These are phyloP conservation scores for Pilatotrama ljubarskyi DNA, from an alignment of 768 basidiomycete genomes.

Conservation along the genomic window DNA sequence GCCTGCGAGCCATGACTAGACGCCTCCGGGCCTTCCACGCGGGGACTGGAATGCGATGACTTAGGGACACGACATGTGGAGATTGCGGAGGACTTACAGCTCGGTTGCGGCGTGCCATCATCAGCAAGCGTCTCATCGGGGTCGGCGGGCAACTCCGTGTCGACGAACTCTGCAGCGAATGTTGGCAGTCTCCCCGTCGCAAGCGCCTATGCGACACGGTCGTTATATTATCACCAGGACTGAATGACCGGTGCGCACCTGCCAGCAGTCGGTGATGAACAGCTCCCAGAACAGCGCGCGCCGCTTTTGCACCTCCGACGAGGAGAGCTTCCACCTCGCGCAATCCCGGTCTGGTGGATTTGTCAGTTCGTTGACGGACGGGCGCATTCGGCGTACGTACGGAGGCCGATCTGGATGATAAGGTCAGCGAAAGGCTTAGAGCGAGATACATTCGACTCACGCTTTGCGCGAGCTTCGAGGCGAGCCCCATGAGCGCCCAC, in stretches of 20 bases:
- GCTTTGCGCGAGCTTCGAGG: constrained; percentile 60
- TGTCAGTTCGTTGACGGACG: too few species aligned
- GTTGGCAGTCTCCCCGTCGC: constrained; percentile 43
- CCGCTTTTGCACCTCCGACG: constrained; percentile 62
- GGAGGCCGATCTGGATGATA: constrained; percentile 41
- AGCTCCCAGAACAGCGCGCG: constrained; percentile 73
- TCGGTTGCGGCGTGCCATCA: constrained; percentile 52
- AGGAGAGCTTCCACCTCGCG: constrained; percentile 64
- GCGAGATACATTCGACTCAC: constrained; percentile 38
- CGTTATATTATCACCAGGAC: too few species aligned
- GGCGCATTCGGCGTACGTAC: constrained; percentile 39
- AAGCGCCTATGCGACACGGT: constrained; percentile 41
- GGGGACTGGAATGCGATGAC: constrained; percentile 51
- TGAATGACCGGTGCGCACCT: too few species aligned
- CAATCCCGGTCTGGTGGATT: constrained; percentile 79
- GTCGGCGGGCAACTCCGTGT: constrained; percentile 54
- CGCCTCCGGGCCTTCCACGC: constrained; percentile 48
- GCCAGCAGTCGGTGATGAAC: constrained; percentile 51
- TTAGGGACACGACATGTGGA: constrained; percentile 39
- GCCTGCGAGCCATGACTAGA: constrained; percentile 1
- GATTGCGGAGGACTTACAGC: constrained; percentile 41
- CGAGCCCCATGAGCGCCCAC: constrained; percentile 53
- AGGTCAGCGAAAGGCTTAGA: background rate
- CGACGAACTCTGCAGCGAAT: constrained; percentile 40
- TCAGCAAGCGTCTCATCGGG: constrained; percentile 53